phyloP scores from a whole-genome alignment of 2,329 filamentous ascomycete species.

The Aspergillus intermedius region DNA sequence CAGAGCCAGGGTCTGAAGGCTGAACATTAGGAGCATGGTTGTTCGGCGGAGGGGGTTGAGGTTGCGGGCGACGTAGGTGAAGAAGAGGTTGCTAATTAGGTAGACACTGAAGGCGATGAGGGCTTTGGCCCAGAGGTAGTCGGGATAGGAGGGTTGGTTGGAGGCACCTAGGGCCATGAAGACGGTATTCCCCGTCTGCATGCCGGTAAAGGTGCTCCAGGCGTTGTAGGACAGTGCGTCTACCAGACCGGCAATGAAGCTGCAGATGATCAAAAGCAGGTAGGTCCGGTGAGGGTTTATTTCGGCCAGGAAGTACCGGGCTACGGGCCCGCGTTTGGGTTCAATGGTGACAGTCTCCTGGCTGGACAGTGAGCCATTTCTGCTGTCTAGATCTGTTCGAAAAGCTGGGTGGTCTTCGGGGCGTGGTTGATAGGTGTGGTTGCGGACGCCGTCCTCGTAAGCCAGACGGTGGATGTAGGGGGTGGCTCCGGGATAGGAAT shows the following conservation, averaged over 20 bases:
- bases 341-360: not conserved
- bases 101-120: conserved; percentile 35
- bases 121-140: conserved; percentile 38
- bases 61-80: conserved; percentile 29
- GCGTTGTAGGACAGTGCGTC: conserved; percentile 38
- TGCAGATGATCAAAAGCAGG: conserved; percentile 28
- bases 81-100: conserved; percentile 34
- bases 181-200: conserved; percentile 42
- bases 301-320: conserved; percentile 15
- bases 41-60: conserved; percentile 30
- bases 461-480: too few species aligned
- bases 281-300: conserved; percentile 22
- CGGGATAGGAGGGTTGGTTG: conserved; percentile 34
- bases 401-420: too few species aligned
- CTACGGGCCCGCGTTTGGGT: too few species aligned
- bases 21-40: conserved; percentile 35
- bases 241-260: conserved; percentile 34
- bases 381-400: not conserved
- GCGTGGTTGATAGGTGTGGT: too few species aligned
- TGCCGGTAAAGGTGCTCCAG: conserved; percentile 38
- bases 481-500: too few species aligned
- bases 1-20: conserved; percentile 31
- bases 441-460: too few species aligned
- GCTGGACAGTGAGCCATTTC: not conserved
- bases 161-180: conserved; percentile 39